Conservation (phyloP, 1,139 yeast genomes). For the Keqinozyma sinolaborantium region DNA sequence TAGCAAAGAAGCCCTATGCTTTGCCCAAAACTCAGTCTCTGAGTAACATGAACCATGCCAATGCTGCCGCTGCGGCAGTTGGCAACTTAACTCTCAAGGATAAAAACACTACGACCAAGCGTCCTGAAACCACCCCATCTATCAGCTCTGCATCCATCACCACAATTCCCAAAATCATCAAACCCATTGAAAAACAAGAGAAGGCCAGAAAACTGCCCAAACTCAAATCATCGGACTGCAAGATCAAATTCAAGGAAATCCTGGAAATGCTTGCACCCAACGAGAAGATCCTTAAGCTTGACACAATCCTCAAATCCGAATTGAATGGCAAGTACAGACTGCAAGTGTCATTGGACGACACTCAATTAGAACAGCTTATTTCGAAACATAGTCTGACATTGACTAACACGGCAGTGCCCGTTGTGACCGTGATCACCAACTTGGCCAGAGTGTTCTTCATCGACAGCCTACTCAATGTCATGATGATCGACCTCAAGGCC, state of each 20-base stretch:
- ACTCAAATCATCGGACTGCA: slow-evolving; percentile 1
- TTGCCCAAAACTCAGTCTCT: neutral
- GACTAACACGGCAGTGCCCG: slow-evolving; percentile 31
- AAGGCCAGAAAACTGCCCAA: neutral
- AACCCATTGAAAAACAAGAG: neutral
- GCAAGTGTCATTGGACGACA: slow-evolving; percentile 27
- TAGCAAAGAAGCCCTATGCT: too few species aligned
- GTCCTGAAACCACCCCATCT: slow-evolving; percentile 1
- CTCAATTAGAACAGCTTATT: slow-evolving; percentile 39
- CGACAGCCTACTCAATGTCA: slow-evolving; percentile 33
- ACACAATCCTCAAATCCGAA: slow-evolving; percentile 35
- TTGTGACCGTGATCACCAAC: slow-evolving; percentile 48
- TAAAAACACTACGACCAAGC: neutral
- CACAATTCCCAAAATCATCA: slow-evolving; percentile 3
- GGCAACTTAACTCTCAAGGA: slow-evolving; percentile 6
- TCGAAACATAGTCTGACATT: slow-evolving; percentile 32
- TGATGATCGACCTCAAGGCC: slow-evolving; percentile 43
- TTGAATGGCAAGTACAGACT: slow-evolving; percentile 24
- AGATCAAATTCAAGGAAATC: slow-evolving; percentile 31
- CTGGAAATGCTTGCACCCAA: slow-evolving; percentile 27
- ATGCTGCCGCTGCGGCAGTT: slow-evolving; percentile 10
- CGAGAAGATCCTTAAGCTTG: slow-evolving; percentile 44
- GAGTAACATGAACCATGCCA: slow-evolving; percentile 4
- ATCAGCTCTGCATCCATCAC: slow-evolving; percentile 7
- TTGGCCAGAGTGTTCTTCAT: slow-evolving; percentile 43